phyloP scores from a whole-genome alignment of 371 early-diverging fungal species.

The Mortierella sp. region DNA sequence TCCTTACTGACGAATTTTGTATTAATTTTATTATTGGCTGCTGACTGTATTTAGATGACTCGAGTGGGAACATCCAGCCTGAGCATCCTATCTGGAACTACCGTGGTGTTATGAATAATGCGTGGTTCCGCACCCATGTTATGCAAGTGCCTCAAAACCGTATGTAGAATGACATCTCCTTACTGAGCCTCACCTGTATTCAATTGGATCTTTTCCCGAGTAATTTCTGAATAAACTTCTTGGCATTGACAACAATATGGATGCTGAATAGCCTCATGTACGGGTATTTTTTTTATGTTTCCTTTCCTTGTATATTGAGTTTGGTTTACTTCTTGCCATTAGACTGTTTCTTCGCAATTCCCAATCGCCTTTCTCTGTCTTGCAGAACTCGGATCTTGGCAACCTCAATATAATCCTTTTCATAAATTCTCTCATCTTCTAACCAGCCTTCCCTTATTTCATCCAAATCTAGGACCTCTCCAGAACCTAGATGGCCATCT shows the following conservation, averaged over 20 bases:
- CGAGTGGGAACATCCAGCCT: constrained; percentile 84
- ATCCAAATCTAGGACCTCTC: constrained; percentile 9
- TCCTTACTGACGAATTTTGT: background rate
- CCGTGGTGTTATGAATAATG: constrained; percentile 87
- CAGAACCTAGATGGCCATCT: background rate
- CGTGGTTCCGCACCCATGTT: constrained; percentile 64
- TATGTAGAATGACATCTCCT: background rate
- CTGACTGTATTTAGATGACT: constrained; percentile 64
- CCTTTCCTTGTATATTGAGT: background rate
- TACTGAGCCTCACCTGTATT: too few species aligned
- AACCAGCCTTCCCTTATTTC: constrained; percentile 36
- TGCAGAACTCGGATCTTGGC: constrained; percentile 24
- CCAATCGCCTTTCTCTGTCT: constrained; percentile 5
- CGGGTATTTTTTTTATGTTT: too few species aligned
- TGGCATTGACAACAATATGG: too few species aligned
- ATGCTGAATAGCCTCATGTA: too few species aligned
- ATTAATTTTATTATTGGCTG: background rate
- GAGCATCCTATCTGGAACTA: constrained; percentile 85
- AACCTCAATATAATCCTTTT: constrained; percentile 17
- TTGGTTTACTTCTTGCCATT: background rate
- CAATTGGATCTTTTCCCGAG: too few species aligned
- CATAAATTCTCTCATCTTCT: constrained; percentile 27
- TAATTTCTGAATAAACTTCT: background rate
- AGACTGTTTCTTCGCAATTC: background rate
- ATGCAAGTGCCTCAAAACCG: constrained; percentile 8